phyloP scores from a whole-genome alignment of 331 rosid species.

The Malus hybrid region DNA sequence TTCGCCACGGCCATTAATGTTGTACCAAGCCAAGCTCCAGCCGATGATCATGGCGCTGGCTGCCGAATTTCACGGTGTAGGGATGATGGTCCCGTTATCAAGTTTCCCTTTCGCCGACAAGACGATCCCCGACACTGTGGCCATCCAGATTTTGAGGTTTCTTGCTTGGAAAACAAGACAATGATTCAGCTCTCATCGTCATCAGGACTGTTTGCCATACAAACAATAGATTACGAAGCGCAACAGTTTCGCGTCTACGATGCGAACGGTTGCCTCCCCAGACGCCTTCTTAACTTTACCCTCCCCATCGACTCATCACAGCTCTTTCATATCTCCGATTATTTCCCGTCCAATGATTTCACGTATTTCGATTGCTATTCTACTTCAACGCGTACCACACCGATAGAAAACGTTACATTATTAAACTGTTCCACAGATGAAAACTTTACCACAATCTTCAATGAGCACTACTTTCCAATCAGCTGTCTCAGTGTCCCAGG shows the following conservation, averaged over 20 bases:
- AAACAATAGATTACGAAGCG: accelerated
- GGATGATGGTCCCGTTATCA: neutral
- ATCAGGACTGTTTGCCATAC: neutral
- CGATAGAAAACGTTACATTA: neutral
- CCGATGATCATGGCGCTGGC: neutral
- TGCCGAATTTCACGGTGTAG: neutral
- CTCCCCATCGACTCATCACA: neutral
- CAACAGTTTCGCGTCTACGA: neutral
- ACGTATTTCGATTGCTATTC: too few species aligned
- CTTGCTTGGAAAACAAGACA: neutral
- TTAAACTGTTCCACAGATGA: neutral
- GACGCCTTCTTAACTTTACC: neutral
- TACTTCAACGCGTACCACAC: too few species aligned
- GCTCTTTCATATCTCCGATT: too few species aligned
- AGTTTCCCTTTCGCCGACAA: neutral
- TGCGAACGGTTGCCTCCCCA: neutral
- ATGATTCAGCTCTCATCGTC: neutral
- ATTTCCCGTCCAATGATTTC: too few species aligned
- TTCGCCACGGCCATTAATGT: neutral
- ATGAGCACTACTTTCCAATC: neutral
- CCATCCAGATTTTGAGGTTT: neutral
- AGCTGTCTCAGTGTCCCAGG: conserved; percentile 2
- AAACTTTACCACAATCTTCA: neutral
- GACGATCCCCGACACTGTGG: neutral
- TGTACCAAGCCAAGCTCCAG: neutral